These are phyloP conservation scores for Amylocystis lapponica DNA, from an alignment of 768 basidiomycete species.

Conservation along the genomic window DNA sequence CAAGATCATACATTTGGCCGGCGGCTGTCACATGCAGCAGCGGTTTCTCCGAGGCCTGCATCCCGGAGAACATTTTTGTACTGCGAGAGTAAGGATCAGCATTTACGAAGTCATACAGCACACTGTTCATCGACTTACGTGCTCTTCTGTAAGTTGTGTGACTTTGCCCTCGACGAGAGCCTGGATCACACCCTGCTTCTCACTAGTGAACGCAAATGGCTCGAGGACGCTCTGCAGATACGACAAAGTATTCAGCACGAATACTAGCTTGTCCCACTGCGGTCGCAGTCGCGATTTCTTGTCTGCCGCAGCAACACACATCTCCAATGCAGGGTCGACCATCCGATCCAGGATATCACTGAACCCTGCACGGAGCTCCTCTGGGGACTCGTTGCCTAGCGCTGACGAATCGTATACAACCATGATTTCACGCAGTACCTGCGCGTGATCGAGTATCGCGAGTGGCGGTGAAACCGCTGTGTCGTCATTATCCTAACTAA, in stretches of 20 bases:
- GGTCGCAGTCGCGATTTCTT: constrained; percentile 50
- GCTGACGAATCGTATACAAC: constrained; percentile 83
- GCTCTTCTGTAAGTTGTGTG: constrained; percentile 65
- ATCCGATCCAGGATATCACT: constrained; percentile 75
- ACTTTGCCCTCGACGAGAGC: constrained; percentile 57
- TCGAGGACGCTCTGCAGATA: constrained; percentile 72
- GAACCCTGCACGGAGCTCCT: constrained; percentile 40
- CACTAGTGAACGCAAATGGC: constrained; percentile 59
- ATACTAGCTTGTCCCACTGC: constrained; percentile 79
- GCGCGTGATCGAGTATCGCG: constrained; percentile 73
- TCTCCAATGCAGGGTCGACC: constrained; percentile 77
- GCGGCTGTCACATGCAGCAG: constrained; percentile 37
- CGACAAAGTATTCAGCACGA: constrained; percentile 79
- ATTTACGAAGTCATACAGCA: not conserved
- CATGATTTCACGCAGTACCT: constrained; percentile 86
- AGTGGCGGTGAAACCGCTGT: constrained; percentile 68
- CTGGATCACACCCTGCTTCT: constrained; percentile 55
- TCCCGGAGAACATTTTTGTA: constrained; percentile 46
- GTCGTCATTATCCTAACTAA: constrained; percentile 57
- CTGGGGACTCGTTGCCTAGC: constrained; percentile 45
- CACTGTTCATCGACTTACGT: constrained; percentile 48
- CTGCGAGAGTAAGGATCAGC: constrained; percentile 23
- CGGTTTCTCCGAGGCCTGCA: constrained; percentile 46
- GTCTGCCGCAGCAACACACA: constrained; percentile 64
- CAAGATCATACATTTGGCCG: constrained; percentile 32